A percentile compares a stretch with the other conserved stretches of the same genome.
phyloP scores from a whole-genome alignment of 2,329 filamentous ascomycete genomes.

The Colletotrichum karsti region DNA sequence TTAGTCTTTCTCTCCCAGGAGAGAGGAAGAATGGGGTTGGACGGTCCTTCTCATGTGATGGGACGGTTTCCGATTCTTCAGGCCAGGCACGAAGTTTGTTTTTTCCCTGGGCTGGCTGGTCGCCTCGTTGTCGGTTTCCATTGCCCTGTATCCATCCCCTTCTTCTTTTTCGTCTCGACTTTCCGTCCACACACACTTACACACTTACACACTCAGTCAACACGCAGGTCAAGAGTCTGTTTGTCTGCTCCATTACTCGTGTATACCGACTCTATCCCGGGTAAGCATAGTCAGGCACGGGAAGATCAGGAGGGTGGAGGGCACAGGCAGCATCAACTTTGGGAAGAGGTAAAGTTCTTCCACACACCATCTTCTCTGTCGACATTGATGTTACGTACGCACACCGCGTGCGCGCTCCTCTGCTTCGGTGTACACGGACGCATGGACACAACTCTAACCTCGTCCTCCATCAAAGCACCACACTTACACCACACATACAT shows the following conservation, averaged over 20 bases:
- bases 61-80: constrained; percentile 1
- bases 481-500: not conserved
- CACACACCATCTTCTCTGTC: not conserved
- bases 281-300: constrained; percentile 1
- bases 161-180: not conserved
- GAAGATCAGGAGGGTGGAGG: not conserved
- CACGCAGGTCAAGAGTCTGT: not conserved
- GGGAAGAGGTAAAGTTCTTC: not conserved
- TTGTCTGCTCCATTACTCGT: constrained; percentile 9
- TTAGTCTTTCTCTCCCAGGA: not conserved
- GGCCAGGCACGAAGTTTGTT: not conserved
- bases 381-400: not conserved
- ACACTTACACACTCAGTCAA: too few species aligned
- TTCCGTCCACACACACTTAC: too few species aligned
- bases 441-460: not conserved
- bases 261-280: not conserved
- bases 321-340: not conserved
- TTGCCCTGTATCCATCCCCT: not conserved
- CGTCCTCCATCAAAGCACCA: not conserved
- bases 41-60: not conserved
- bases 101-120: too few species aligned
- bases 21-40: too few species aligned
- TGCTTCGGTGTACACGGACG: too few species aligned
- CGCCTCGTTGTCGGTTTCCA: too few species aligned
- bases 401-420: too few species aligned